Conservation (phyloP, 805 yeast genomes). For the Vanderwaltozyma polyspora region DNA sequence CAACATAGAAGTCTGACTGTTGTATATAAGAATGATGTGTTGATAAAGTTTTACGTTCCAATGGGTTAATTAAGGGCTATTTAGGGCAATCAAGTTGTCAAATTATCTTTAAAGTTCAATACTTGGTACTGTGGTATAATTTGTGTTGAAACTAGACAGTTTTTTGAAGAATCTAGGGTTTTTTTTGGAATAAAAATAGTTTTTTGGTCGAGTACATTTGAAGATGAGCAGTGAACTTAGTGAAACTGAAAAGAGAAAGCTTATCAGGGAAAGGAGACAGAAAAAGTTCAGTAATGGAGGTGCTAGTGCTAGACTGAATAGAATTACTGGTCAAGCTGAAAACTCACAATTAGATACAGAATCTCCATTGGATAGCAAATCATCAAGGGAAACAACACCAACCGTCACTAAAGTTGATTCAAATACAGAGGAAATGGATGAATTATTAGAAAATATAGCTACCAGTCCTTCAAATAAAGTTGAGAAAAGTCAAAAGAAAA, state of each 20-base stretch:
- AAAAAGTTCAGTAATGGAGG: slow-evolving; percentile 49
- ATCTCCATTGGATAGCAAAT: slow-evolving; percentile 21
- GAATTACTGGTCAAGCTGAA: slow-evolving; percentile 32
- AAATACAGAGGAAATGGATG: slow-evolving; percentile 4
- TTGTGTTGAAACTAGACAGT: too few relatives aligned
- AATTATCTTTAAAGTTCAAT: too few relatives aligned
- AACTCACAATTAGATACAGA: slow-evolving; percentile 27
- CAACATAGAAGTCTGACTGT: too few relatives aligned
- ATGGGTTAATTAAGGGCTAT: too few relatives aligned
- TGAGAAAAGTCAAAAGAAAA: background rate
- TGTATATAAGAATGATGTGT: too few relatives aligned
- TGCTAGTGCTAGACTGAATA: slow-evolving; percentile 42
- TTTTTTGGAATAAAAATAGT: too few relatives aligned
- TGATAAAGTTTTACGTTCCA: too few relatives aligned
- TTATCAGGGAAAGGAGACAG: slow-evolving; percentile 53
- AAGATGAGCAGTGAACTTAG: slow-evolving; percentile 33
- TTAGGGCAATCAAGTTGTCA: too few relatives aligned
- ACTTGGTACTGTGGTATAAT: too few relatives aligned
- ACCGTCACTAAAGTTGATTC: background rate
- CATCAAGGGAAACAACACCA: background rate
- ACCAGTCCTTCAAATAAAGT: slow-evolving; percentile 1
- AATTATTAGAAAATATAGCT: too few relatives aligned
- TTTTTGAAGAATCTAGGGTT: too few relatives aligned
- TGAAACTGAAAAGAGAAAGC: slow-evolving; percentile 47
- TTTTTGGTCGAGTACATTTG: too few relatives aligned